Conservation (phyloP, 495 filamentous ascomycete species). For the Aspergillus ellipticus region DNA sequence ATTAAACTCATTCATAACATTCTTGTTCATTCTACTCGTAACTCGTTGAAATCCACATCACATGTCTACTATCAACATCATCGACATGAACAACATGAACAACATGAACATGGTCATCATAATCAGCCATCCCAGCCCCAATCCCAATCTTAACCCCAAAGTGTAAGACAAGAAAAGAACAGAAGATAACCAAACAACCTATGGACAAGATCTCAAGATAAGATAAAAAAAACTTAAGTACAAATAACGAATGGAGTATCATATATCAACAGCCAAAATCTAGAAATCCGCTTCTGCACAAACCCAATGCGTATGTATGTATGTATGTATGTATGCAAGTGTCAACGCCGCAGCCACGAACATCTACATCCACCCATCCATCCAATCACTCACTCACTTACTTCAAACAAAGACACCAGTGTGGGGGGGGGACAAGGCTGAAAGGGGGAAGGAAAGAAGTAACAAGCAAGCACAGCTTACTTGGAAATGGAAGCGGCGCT, state of each 20-base stretch:
- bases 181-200: not conserved
- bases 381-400: not conserved
- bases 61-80: not conserved
- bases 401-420: conserved; percentile 5
- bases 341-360: not conserved
- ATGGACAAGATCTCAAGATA: not conserved
- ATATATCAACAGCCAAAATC: conserved; percentile 3
- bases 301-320: not conserved
- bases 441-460: conserved; percentile 3
- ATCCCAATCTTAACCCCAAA: not conserved
- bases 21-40: not conserved
- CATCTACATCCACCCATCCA: not conserved
- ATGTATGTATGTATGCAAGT: not conserved
- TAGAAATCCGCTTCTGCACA: not conserved
- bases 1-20: not conserved
- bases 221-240: not conserved
- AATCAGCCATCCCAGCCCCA: not conserved
- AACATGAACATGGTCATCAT: not conserved
- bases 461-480: not conserved
- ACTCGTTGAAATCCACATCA: not conserved
- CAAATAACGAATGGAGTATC: not conserved
- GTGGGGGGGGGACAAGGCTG: no score
- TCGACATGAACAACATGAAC: not conserved
- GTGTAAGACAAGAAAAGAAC: not conserved
- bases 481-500: conserved; percentile 6